These are phyloP conservation scores for Beverwykella pulmonaria DNA, from an alignment of 495 filamentous ascomycete genomes.

Conservation along the genomic window DNA sequence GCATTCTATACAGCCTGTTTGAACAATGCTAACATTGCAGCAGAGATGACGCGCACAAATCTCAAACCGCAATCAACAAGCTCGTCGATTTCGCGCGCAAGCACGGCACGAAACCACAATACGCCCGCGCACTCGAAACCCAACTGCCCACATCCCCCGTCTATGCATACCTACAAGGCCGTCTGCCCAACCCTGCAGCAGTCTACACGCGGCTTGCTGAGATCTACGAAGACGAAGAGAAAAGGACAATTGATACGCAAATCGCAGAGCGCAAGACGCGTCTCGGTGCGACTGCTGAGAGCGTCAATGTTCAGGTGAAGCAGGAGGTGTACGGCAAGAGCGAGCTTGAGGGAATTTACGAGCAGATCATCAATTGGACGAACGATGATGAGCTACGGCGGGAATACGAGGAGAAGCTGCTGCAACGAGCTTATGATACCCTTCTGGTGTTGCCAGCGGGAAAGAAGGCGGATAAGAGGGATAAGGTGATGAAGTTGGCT, in stretches of 20 bases:
- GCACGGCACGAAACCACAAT: conserved; percentile 70
- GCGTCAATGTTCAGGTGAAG: conserved; percentile 85
- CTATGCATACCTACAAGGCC: conserved; percentile 82
- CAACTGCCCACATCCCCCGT: conserved; percentile 76
- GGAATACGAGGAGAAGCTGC: conserved; percentile 83
- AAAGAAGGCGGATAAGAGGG: conserved; percentile 67
- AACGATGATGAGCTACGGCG: conserved; percentile 82
- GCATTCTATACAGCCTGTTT: neutral
- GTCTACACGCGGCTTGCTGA: conserved; percentile 86
- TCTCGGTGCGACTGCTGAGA: conserved; percentile 77
- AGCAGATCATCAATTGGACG: conserved; percentile 83
- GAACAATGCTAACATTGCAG: conserved; percentile 22
- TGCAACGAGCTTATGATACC: conserved; percentile 77
- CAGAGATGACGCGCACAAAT: conserved; percentile 64
- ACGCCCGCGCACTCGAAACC: conserved; percentile 70
- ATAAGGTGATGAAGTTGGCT: conserved; percentile 71
- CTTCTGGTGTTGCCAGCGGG: conserved; percentile 66
- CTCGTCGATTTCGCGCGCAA: conserved; percentile 69
- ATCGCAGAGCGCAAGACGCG: conserved; percentile 88
- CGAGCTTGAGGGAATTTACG: conserved; percentile 73
- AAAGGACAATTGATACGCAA: conserved; percentile 84
- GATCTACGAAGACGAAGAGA: conserved; percentile 83
- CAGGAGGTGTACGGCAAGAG: conserved; percentile 75
- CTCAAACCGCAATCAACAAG: conserved; percentile 80
- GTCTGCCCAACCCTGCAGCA: conserved; percentile 74